Conservation (phyloP, 2,329 filamentous ascomycete genomes). For the Colletotrichum eremochloae region DNA sequence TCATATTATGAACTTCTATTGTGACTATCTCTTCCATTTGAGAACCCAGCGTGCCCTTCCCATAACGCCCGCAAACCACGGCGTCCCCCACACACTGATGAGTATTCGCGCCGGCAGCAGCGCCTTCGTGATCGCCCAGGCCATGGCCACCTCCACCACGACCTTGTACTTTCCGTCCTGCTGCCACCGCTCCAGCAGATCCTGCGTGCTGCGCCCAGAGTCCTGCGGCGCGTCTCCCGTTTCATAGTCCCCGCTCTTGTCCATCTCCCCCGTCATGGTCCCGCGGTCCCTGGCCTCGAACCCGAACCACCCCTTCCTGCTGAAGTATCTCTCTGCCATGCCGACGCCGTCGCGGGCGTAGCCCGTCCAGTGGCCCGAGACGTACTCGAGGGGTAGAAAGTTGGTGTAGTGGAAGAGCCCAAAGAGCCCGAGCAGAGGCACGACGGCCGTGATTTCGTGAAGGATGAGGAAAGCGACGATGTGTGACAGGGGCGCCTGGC, state of each 20-base stretch:
- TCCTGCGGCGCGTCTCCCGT: slow-evolving; percentile 45
- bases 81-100: slow-evolving; percentile 87
- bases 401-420: slow-evolving; percentile 84
- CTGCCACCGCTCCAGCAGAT: slow-evolving; percentile 54
- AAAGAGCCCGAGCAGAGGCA: slow-evolving; percentile 82
- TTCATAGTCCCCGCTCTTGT: slow-evolving; percentile 43
- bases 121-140: slow-evolving; percentile 91
- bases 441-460: slow-evolving; percentile 90
- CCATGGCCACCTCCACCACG: slow-evolving; percentile 82
- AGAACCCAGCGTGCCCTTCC: slow-evolving; percentile 56
- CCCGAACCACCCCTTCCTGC: slow-evolving; percentile 84
- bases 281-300: slow-evolving; percentile 58
- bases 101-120: slow-evolving; percentile 83
- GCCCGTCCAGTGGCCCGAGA: slow-evolving; percentile 63
- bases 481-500: slow-evolving; percentile 84
- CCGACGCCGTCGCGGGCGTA: slow-evolving; percentile 74
- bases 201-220: slow-evolving; percentile 51
- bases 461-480: slow-evolving; percentile 88
- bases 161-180: slow-evolving; percentile 66
- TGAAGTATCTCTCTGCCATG: slow-evolving; percentile 83
- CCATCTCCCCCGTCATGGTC: slow-evolving; percentile 44
- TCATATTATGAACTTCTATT: background rate
- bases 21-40: slow-evolving; percentile 46
- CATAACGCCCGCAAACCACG: slow-evolving; percentile 85
- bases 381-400: slow-evolving; percentile 74